Percentiles rank a stretch among this genome's conserved stretches.
Evolutionary conservation across 2,329 filamentous ascomycete species (phyloP).

Genomic region (Diaporthe caulivora): DNA sequence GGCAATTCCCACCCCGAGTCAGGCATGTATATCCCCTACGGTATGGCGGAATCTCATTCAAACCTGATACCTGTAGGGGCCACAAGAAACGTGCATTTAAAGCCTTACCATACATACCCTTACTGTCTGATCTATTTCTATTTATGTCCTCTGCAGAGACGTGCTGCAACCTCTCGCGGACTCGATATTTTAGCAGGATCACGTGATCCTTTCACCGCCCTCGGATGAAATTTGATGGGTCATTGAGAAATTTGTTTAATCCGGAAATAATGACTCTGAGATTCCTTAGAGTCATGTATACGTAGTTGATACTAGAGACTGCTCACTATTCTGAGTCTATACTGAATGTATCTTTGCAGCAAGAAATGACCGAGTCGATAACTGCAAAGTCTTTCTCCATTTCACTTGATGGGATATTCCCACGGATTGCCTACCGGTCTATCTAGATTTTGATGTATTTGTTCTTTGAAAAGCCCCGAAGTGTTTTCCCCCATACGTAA

Average conservation of each 20-base stretch:
- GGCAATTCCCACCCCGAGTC: neutral
- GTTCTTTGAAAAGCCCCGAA: neutral
- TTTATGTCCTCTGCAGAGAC: neutral
- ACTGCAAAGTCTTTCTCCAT: neutral
- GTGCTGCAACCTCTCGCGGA: neutral
- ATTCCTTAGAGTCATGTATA: too few relatives aligned
- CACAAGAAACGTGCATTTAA: neutral
- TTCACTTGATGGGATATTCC: neutral
- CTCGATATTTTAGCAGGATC: neutral
- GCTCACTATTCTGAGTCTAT: too few relatives aligned
- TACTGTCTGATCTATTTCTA: constrained; percentile 8
- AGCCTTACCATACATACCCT: neutral
- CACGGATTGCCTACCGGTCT: neutral
- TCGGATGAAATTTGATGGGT: neutral
- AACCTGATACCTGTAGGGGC: neutral
- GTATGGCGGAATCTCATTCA: neutral
- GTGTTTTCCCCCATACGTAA: neutral
- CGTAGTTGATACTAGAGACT: too few relatives aligned
- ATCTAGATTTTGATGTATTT: neutral
- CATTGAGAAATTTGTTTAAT: too few relatives aligned
- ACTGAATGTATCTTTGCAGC: too few relatives aligned
- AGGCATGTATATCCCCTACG: neutral
- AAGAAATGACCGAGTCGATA: neutral
- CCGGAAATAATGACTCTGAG: too few relatives aligned
- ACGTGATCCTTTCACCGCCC: neutral